Conservation (phyloP, 75 land plant species). For the Cunninghamia lanceolata region DNA sequence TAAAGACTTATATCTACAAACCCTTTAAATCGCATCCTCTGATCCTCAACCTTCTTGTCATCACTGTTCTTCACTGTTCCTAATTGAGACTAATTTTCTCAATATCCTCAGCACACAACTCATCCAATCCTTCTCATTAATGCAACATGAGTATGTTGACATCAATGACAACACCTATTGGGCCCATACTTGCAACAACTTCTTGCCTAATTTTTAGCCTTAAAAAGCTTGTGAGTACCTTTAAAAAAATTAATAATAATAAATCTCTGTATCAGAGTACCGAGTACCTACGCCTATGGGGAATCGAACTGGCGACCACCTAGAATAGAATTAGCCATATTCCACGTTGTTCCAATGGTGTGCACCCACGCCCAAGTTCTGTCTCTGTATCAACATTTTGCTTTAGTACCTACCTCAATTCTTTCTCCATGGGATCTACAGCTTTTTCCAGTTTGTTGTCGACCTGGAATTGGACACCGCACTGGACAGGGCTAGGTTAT, state of each 20-base stretch:
- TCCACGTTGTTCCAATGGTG: neutral
- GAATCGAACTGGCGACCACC: neutral
- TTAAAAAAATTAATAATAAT: neutral
- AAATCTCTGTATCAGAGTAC: neutral
- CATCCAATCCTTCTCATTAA: no score
- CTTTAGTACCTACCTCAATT: no score
- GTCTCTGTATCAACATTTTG: neutral
- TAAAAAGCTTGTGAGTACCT: neutral
- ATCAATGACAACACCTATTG: no score
- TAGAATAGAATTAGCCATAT: neutral
- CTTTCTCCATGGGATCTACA: neutral
- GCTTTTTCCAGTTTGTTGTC: neutral
- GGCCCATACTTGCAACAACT: no score
- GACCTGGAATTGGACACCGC: neutral
- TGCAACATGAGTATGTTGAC: no score
- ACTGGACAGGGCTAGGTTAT: no score
- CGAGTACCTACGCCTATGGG: neutral
- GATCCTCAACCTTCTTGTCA: no score
- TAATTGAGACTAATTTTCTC: no score
- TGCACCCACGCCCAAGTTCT: neutral
- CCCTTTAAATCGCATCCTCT: no score
- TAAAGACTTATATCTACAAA: no score
- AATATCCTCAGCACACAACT: no score
- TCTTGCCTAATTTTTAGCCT: neutral
- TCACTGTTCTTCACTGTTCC: no score